These are phyloP conservation scores for Zarea fungicola DNA, from an alignment of 2,329 filamentous ascomycete genomes.

Conservation along the genomic window DNA sequence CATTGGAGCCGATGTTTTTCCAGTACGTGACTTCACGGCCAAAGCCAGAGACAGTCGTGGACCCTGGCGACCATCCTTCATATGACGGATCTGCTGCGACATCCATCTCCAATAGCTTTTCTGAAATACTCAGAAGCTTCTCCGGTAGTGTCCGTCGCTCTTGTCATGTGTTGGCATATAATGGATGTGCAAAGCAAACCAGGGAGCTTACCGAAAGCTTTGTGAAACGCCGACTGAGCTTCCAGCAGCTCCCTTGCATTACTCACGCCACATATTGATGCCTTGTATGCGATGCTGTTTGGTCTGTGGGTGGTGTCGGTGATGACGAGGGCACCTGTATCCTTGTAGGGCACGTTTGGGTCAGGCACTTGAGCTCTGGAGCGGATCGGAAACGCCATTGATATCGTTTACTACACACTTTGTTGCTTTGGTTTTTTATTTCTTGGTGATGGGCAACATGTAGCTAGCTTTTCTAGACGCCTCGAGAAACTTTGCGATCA, in stretches of 20 bases:
- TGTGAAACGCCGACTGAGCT: not conserved
- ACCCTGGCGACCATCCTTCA: not conserved
- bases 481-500: not conserved
- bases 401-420: not conserved
- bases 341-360: not conserved
- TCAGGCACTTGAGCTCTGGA: not conserved
- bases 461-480: not conserved
- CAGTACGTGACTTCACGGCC: slow-evolving; percentile 1
- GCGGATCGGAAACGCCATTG: not conserved
- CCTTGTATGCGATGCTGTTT: not conserved
- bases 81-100: not conserved
- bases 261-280: not conserved
- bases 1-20: not conserved
- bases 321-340: not conserved
- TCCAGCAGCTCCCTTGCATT: not conserved
- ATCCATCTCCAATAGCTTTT: not conserved
- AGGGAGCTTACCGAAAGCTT: not conserved
- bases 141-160: not conserved
- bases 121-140: not conserved
- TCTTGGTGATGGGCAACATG: not conserved
- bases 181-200: not conserved
- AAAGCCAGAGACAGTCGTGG: not conserved
- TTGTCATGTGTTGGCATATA: not conserved
- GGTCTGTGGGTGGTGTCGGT: not conserved
- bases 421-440: not conserved